Evolutionary conservation across 2,329 filamentous ascomycete genomes (phyloP).

Genomic region (Lachnellula suecica): DNA sequence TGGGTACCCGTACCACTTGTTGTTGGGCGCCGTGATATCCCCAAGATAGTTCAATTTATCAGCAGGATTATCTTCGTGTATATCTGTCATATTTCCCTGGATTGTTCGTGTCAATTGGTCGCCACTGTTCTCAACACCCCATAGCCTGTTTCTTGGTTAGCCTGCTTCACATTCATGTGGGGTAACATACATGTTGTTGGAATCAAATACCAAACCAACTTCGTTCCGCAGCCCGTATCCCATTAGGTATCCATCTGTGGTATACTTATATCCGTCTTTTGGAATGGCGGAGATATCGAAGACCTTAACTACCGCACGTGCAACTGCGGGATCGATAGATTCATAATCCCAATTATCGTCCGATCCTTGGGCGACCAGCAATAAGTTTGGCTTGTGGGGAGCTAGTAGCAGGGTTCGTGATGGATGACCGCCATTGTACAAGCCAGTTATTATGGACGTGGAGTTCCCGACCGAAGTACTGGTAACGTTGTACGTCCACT

Average conservation of each 20-base stretch:
- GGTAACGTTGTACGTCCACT: constrained; percentile 12
- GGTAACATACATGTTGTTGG: constrained; percentile 2
- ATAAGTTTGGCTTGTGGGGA: constrained; percentile 12
- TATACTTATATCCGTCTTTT: constrained; percentile 15
- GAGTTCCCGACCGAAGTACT: constrained; percentile 3
- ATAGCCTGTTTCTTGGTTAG: constrained; percentile 6
- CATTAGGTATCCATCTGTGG: constrained; percentile 9
- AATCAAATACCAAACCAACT: constrained; percentile 9
- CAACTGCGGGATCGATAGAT: constrained; percentile 6
- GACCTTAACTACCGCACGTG: constrained; percentile 16
- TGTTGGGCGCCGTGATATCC: constrained; percentile 14
- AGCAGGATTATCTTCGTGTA: constrained; percentile 20
- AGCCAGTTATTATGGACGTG: constrained; percentile 11
- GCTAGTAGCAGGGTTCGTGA: constrained; percentile 14
- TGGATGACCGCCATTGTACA: constrained; percentile 16
- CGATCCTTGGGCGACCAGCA: constrained; percentile 17
- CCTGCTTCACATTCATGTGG: background rate
- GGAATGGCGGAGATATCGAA: constrained; percentile 15
- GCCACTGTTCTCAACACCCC: constrained; percentile 15
- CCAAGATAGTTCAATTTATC: constrained; percentile 22
- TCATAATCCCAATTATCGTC: constrained; percentile 17
- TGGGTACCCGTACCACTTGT: constrained; percentile 20
- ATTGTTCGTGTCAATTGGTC: constrained; percentile 13
- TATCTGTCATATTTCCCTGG: constrained; percentile 9
- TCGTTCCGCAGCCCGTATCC: constrained; percentile 19